Percentiles rank a stretch among this genome's conserved stretches.
phyloP scores from a whole-genome alignment of 2,329 filamentous ascomycete species.

The Penicillium expansum region DNA sequence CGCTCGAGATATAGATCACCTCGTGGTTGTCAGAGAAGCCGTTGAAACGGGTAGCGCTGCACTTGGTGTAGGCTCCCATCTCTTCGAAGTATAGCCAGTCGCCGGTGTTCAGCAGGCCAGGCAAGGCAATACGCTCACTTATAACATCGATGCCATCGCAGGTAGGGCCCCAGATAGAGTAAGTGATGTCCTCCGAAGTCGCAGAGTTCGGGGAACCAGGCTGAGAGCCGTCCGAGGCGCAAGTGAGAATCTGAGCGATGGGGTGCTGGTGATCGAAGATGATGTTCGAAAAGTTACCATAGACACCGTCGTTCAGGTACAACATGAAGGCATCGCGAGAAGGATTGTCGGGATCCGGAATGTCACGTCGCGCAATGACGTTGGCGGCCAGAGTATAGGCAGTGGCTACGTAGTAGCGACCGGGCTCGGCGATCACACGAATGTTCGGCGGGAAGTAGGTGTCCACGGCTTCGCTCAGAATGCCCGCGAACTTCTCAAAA shows the following conservation, averaged over 20 bases:
- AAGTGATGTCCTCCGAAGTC: constrained; percentile 61
- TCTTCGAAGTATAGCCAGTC: constrained; percentile 99
- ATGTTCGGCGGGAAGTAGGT: constrained; percentile 81
- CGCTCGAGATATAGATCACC: constrained; percentile 91
- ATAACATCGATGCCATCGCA: constrained; percentile 98
- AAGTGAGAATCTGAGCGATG: constrained; percentile 73
- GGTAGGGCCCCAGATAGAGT: constrained; percentile 97
- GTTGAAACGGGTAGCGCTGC: constrained; percentile 96
- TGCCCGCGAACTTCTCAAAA: constrained; percentile 84
- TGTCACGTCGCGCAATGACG: constrained; percentile 89
- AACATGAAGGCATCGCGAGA: constrained; percentile 74
- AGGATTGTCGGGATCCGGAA: constrained; percentile 62
- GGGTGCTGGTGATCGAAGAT: constrained; percentile 98
- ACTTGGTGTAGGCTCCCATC: constrained; percentile 98
- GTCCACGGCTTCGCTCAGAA: constrained; percentile 76
- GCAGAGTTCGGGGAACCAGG: constrained; percentile 48
- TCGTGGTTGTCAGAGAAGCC: constrained; percentile 92
- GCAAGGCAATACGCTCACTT: constrained; percentile 73
- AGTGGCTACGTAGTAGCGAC: constrained; percentile 89
- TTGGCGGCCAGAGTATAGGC: constrained; percentile 95
- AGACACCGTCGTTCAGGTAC: constrained; percentile 95
- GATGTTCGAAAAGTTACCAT: constrained; percentile 98
- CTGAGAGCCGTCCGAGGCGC: constrained; percentile 59
- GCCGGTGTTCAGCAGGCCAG: constrained; percentile 77
- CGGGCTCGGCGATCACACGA: constrained; percentile 90